Evolutionary conservation across 2,329 filamentous ascomycete species (phyloP).

Genomic region (Cercospora janseana): DNA sequence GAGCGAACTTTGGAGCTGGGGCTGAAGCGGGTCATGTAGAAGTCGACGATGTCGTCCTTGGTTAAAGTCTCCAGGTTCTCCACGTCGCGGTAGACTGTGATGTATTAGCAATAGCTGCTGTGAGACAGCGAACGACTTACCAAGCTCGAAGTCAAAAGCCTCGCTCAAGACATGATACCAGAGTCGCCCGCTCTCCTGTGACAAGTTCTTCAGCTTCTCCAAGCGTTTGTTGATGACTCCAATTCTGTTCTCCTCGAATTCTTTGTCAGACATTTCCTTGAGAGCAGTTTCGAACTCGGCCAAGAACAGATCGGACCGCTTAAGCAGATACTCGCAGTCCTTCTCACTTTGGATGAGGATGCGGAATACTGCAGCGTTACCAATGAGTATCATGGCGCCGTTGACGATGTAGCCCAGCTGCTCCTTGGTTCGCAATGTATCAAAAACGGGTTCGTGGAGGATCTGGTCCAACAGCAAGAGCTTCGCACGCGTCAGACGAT

Average conservation of each 20-base stretch:
- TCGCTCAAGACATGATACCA: constrained; percentile 84
- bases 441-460: constrained; percentile 88
- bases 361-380: constrained; percentile 73
- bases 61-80: constrained; percentile 69
- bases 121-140: constrained; percentile 52
- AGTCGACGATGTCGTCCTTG: constrained; percentile 75
- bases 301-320: constrained; percentile 83
- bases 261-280: constrained; percentile 71
- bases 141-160: constrained; percentile 83
- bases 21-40: constrained; percentile 73
- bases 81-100: constrained; percentile 70
- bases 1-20: constrained; percentile 70
- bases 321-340: constrained; percentile 77
- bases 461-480: constrained; percentile 83
- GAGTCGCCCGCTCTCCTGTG: constrained; percentile 76
- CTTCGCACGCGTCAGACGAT: constrained; percentile 70
- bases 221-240: constrained; percentile 82
- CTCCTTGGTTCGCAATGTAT: constrained; percentile 93
- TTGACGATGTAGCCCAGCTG: constrained; percentile 97
- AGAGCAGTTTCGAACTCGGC: constrained; percentile 64
- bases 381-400: constrained; percentile 70
- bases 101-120: constrained; percentile 9
- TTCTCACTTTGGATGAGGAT: constrained; percentile 93
- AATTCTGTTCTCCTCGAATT: constrained; percentile 88
- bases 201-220: constrained; percentile 89